Conservation (phyloP, 805 yeast species). For the Starmerella floris region DNA sequence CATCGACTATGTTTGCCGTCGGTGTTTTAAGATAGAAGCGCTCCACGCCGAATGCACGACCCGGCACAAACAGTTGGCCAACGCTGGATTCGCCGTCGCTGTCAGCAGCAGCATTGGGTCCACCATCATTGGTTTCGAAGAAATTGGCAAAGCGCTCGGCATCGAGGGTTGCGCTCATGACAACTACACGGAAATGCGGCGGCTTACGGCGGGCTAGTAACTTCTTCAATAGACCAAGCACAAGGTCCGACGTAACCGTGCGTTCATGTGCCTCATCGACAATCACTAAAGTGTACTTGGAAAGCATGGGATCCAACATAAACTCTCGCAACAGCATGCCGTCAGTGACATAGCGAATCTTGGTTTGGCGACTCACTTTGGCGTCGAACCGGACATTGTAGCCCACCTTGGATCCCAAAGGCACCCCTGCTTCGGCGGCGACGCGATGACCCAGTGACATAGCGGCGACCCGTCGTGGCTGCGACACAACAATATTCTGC, state of each 20-base stretch:
- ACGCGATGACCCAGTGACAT: slow-evolving; percentile 87
- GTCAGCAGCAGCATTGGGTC: background rate
- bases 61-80: slow-evolving; percentile 78
- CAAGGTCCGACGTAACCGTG: slow-evolving; percentile 77
- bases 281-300: slow-evolving; percentile 58
- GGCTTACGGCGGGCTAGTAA: slow-evolving; percentile 42
- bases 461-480: slow-evolving; percentile 97
- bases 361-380: slow-evolving; percentile 44
- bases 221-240: slow-evolving; percentile 75
- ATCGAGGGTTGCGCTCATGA: slow-evolving; percentile 96
- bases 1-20: slow-evolving; percentile 73
- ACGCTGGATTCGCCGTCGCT: slow-evolving; percentile 34
- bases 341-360: slow-evolving; percentile 78
- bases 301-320: slow-evolving; percentile 55
- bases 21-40: slow-evolving; percentile 50
- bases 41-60: slow-evolving; percentile 76
- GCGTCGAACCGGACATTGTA: slow-evolving; percentile 88
- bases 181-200: slow-evolving; percentile 47
- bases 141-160: slow-evolving; percentile 74
- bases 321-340: slow-evolving; percentile 93
- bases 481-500: slow-evolving; percentile 75
- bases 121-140: slow-evolving; percentile 30
- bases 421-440: slow-evolving; percentile 70
- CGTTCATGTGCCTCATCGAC: slow-evolving; percentile 98
- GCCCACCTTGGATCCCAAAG: slow-evolving; percentile 72